phyloP scores from a whole-genome alignment of 108 stramenopile genomes.

The Aurantiochytrium sp. region DNA sequence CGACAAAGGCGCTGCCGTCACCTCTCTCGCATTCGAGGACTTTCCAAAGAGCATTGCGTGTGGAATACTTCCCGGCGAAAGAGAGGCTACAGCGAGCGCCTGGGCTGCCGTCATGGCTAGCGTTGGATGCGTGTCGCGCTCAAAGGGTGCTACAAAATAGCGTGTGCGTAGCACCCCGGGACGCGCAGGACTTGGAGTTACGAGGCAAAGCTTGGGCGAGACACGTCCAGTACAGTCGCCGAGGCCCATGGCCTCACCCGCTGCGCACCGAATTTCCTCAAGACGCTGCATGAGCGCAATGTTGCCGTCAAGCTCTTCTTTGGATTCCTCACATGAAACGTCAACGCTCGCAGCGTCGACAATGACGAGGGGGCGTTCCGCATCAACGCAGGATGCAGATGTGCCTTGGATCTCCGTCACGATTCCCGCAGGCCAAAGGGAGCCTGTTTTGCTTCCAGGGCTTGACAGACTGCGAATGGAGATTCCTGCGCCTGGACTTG shows the following conservation, averaged over 20 bases:
- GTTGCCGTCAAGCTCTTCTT: not conserved
- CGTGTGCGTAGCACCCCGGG: not conserved
- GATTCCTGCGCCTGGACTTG: not conserved
- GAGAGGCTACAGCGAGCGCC: not conserved
- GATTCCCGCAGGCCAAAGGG: not conserved
- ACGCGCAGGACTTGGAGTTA: not conserved
- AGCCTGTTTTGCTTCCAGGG: not conserved
- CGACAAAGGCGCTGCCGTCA: too few species aligned
- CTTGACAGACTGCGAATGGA: not conserved
- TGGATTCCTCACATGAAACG: not conserved
- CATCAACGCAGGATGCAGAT: not conserved
- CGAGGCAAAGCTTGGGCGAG: not conserved
- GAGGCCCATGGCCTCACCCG: not conserved
- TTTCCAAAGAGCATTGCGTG: not conserved
- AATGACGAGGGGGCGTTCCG: not conserved
- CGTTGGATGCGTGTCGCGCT: not conserved
- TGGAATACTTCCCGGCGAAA: not conserved
- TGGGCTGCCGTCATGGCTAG: slow-evolving; percentile 18
- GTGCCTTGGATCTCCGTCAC: not conserved
- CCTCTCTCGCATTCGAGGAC: too few species aligned
- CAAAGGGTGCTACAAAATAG: slow-evolving; percentile 9
- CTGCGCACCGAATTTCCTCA: not conserved
- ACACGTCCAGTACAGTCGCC: not conserved
- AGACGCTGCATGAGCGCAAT: not conserved
- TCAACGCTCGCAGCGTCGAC: not conserved